Evolutionary conservation across 176 grass and related monocot genomes (phyloP).

Genomic region (Phragmites australis): DNA sequence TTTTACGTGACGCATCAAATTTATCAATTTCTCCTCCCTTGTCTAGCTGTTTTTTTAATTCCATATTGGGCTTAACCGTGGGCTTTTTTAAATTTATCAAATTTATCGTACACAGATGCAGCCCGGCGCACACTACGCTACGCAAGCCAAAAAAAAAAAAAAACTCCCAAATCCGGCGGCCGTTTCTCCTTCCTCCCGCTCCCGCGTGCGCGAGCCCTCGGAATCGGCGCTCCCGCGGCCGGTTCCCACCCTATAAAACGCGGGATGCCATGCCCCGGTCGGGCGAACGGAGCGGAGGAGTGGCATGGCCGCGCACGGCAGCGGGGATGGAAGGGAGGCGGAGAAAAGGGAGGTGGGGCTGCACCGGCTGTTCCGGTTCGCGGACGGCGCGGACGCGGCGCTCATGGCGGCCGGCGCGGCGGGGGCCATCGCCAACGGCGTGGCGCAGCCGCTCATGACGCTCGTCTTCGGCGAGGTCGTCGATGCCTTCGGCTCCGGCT

Average conservation of each 20-base stretch:
- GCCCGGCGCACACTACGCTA: too few relatives aligned
- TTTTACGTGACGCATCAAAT: too few relatives aligned
- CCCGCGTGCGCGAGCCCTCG: conserved; percentile 3
- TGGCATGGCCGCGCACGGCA: conserved; percentile 13
- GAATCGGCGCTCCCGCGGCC: background rate
- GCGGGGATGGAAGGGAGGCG: background rate
- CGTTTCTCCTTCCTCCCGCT: background rate
- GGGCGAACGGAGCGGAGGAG: background rate
- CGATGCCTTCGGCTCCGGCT: conserved; percentile 36
- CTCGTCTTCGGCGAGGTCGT: conserved; percentile 50
- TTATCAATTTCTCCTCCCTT: too few relatives aligned
- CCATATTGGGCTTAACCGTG: conserved; percentile 10
- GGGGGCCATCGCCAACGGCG: conserved; percentile 25
- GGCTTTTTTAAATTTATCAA: too few relatives aligned
- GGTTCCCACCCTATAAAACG: conserved; percentile 9
- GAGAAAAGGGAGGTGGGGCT: conserved; percentile 7
- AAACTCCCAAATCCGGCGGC: background rate
- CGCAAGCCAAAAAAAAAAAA: too few relatives aligned
- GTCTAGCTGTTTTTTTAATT: background rate
- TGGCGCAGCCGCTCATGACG: conserved; percentile 50
- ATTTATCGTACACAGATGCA: conserved; percentile 6
- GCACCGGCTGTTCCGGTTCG: conserved; percentile 47
- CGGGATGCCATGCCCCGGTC: background rate
- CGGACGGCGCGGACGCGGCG: conserved; percentile 25
- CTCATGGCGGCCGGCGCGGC: conserved; percentile 42